Evolutionary conservation across 257 asterid genomes (phyloP), one percentile per base, ranked within the genome.

Genomic region (Scutellaria galericulata): DNA sequence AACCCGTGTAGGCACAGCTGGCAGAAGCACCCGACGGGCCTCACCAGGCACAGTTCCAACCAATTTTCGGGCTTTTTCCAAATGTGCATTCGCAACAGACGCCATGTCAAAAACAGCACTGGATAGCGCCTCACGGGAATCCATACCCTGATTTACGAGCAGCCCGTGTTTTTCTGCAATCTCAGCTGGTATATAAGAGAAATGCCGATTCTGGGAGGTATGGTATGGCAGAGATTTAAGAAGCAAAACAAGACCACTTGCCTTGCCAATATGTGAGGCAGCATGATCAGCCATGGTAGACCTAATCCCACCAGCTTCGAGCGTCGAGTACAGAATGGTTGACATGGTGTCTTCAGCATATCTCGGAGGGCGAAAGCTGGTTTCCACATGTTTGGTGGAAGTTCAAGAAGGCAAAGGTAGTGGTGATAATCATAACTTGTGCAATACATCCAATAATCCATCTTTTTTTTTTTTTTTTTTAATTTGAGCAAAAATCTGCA

Each of bases 371-470:
- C 97, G 68, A 94, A 94, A 59, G 97, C 98, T 3, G 99, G 83
- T 83, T 77, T 94, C 18, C 99, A 79, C 93, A 90, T 81, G 80
- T 76, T 73, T 66, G 88, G 90, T 12, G 99, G 97, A 53, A 94
- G 96, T 82, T 94, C 97, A 47, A 94, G 96, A 73, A 94, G 97
- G 86, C 99, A 94, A 10, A 94, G 96, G 74, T 94, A 94, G 85
- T 91, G 97, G 72, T 90, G 97, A 67, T 94, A 91, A 75, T 94
- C 97, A 78, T 94, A 94, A 39, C 18, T 84, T 31, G 37, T 31
- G 37, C 0, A 24, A 24, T 24, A 24, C 37, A 31, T 31, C 37
- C 5, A 31, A 31, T 31, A 31, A 31, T 31, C 37, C 0, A 31
- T 3, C 0, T 31, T 31, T 31, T 31, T 31, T 31, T 31, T 31